Conservation (phyloP, 202 grass and related monocot species). For the Eragrostis tef region DNA sequence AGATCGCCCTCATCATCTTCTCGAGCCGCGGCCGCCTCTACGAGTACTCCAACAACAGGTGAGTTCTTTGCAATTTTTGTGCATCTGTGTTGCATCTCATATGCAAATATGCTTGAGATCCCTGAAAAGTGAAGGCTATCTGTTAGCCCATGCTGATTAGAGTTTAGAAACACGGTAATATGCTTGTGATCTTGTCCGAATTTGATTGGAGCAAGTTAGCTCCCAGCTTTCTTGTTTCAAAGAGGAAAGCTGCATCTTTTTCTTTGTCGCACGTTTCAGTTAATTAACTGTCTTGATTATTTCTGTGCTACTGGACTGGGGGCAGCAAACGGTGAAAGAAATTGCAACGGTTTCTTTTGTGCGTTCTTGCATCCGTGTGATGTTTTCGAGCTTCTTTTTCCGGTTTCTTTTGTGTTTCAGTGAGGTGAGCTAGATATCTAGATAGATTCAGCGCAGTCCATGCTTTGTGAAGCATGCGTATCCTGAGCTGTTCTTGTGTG, state of each 20-base stretch:
- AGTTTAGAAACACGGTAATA: neutral
- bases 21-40: constrained; percentile 80
- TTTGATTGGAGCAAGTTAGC: constrained; percentile 24
- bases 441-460: constrained; percentile 69
- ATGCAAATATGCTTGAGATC: neutral
- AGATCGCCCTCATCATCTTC: constrained; percentile 76
- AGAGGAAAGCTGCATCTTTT: constrained; percentile 42
- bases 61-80: neutral
- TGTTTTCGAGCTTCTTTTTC: constrained; percentile 34
- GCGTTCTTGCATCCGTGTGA: constrained; percentile 24
- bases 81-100: neutral
- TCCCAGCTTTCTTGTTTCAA: constrained; percentile 35
- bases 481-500: constrained; percentile 47
- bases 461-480: constrained; percentile 57
- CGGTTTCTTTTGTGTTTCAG: constrained; percentile 46
- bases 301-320: constrained; percentile 39
- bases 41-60: constrained; percentile 91
- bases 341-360: constrained; percentile 52
- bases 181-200: neutral
- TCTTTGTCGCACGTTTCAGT: constrained; percentile 33
- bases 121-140: neutral
- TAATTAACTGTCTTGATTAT: constrained; percentile 54
- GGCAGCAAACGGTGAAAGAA: constrained; percentile 46
- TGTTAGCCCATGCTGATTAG: neutral
- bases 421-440: constrained; percentile 58